phyloP scores from a whole-genome alignment of 2,329 filamentous ascomycete genomes.

The Fusarium coicis region DNA sequence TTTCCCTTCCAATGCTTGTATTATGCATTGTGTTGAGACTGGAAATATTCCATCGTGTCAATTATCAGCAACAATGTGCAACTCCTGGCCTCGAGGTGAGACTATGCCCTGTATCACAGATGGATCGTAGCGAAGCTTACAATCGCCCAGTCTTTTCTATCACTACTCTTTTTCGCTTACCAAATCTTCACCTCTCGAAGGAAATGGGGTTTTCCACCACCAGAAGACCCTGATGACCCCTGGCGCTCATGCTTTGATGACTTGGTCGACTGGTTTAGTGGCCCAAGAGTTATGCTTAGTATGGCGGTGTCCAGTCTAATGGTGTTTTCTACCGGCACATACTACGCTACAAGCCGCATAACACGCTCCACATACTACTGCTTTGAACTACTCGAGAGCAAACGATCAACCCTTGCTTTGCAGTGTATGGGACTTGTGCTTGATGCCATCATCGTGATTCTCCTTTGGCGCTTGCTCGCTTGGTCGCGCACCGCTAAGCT shows the following conservation, averaged over 20 bases:
- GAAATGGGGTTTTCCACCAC: constrained; percentile 45
- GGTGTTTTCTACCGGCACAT: constrained; percentile 57
- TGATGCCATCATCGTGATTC: constrained; percentile 59
- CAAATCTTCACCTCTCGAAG: constrained; percentile 54
- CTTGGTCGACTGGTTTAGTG: constrained; percentile 58
- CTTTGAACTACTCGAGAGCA: constrained; percentile 55
- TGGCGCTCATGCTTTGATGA: constrained; percentile 62
- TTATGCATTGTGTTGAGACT: constrained; percentile 59
- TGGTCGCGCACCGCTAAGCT: constrained; percentile 61
- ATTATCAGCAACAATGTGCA: constrained; percentile 62
- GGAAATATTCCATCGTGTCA: constrained; percentile 59
- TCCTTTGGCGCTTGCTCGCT: constrained; percentile 62
- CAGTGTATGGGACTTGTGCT: constrained; percentile 58
- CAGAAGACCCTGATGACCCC: constrained; percentile 57
- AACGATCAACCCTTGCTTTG: constrained; percentile 50
- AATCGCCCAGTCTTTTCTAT: constrained; percentile 57
- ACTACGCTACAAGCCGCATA: constrained; percentile 52
- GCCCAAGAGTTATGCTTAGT: constrained; percentile 52
- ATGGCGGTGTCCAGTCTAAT: constrained; percentile 51
- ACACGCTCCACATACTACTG: constrained; percentile 64
- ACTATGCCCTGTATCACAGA: not conserved
- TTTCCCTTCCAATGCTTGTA: constrained; percentile 57
- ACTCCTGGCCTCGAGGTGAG: constrained; percentile 60
- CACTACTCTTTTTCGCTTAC: constrained; percentile 56
- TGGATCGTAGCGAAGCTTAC: constrained; percentile 1